Conservation (phyloP, 2,329 filamentous ascomycete species). For the Phaeosphaeria sp. region DNA sequence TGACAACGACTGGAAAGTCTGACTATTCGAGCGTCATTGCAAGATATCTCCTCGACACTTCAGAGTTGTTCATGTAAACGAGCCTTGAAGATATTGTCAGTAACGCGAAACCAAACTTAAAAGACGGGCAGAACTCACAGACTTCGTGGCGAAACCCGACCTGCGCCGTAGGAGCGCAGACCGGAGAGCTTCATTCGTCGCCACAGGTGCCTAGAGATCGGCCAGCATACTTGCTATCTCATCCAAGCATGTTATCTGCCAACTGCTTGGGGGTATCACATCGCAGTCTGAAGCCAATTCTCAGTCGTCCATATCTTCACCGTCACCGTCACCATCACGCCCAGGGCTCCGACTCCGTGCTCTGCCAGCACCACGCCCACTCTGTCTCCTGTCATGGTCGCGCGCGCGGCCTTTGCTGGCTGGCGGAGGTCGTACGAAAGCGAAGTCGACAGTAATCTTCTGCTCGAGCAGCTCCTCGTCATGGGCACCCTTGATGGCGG, state of each 20-base stretch:
- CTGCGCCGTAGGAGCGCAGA: neutral
- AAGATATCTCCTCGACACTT: neutral
- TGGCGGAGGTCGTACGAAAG: slow-evolving; percentile 79
- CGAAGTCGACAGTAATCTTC: slow-evolving; percentile 81
- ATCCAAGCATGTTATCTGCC: neutral
- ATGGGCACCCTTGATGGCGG: slow-evolving; percentile 82
- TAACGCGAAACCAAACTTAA: neutral
- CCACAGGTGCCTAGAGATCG: neutral
- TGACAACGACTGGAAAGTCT: neutral
- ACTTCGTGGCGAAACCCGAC: neutral
- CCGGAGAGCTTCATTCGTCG: neutral
- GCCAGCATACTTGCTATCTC: neutral
- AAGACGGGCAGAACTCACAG: neutral
- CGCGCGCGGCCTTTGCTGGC: slow-evolving; percentile 55
- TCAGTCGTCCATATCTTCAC: slow-evolving; percentile 43
- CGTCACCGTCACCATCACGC: slow-evolving; percentile 43
- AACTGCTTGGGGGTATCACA: neutral
- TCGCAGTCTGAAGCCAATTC: neutral
- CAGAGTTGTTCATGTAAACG: neutral
- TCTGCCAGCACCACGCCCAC: slow-evolving; percentile 40
- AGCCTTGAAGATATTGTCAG: neutral
- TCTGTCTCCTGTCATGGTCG: slow-evolving; percentile 41
- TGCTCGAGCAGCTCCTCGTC: slow-evolving; percentile 80
- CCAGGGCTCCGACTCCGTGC: slow-evolving; percentile 54
- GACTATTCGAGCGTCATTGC: neutral